A percentile compares a stretch with the other conserved stretches of the same genome.
phyloP scores from a whole-genome alignment of 306 rosid species.

The Hippophae rhamnoides region DNA sequence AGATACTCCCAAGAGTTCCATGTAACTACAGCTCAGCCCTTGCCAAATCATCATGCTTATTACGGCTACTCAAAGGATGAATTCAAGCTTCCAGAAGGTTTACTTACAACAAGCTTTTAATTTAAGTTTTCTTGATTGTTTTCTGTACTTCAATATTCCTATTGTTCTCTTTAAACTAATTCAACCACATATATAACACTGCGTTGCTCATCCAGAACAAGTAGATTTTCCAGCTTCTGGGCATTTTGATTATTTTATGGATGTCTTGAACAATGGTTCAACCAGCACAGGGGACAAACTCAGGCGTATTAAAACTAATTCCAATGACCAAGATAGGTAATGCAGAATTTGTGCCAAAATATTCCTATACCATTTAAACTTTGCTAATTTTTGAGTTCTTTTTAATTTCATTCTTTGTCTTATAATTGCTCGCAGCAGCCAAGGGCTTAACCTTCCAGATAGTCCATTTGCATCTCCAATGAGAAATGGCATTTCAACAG shows the following conservation, averaged over 20 bases:
- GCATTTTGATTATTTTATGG: slow-evolving; percentile 17
- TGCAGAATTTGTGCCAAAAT: no score
- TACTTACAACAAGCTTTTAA: background rate
- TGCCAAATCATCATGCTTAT: slow-evolving; percentile 14
- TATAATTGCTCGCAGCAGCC: slow-evolving; percentile 8
- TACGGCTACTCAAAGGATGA: slow-evolving; percentile 22
- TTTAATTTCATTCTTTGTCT: background rate
- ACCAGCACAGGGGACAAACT: slow-evolving; percentile 19
- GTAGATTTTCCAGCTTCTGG: slow-evolving; percentile 23
- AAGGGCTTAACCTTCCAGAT: slow-evolving; percentile 38
- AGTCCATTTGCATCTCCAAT: slow-evolving; percentile 35
- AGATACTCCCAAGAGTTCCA: slow-evolving; percentile 17
- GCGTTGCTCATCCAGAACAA: slow-evolving; percentile 18
- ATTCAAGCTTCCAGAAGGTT: slow-evolving; percentile 26
- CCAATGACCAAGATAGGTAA: slow-evolving; percentile 30
- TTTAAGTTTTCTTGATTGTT: background rate
- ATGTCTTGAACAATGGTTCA: slow-evolving; percentile 27
- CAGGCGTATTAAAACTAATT: slow-evolving; percentile 15
- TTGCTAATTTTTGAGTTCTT: background rate
- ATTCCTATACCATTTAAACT: background rate
- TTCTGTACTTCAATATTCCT: background rate
- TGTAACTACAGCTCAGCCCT: slow-evolving; percentile 8
- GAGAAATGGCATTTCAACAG: slow-evolving; percentile 26
- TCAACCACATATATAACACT: no score
- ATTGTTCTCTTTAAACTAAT: background rate